phyloP scores from a whole-genome alignment of 2,329 filamentous ascomycete species.

The Scopulariopsis brevicaulis region DNA sequence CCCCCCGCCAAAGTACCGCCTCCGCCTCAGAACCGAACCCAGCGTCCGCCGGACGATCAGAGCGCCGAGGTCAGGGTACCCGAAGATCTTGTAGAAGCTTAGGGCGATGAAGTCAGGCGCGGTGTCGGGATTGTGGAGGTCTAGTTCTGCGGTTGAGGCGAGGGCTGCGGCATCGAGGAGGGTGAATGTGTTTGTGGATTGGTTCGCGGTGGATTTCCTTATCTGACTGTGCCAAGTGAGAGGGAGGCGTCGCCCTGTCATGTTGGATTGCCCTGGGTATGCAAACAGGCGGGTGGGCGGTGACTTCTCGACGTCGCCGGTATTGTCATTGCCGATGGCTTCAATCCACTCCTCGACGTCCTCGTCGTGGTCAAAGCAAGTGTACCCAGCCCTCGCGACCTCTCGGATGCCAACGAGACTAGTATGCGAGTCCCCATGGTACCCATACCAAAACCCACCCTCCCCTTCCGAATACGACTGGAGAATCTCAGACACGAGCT shows the following conservation, averaged over 20 bases:
- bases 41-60: constrained; percentile 69
- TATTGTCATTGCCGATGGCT: not conserved
- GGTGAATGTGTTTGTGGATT: constrained; percentile 38
- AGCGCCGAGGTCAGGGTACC: constrained; percentile 83
- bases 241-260: constrained; percentile 72
- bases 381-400: constrained; percentile 33
- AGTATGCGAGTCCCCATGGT: constrained; percentile 78
- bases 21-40: constrained; percentile 47
- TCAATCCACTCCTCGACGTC: constrained; percentile 56
- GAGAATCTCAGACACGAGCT: constrained; percentile 59
- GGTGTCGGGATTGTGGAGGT: constrained; percentile 47
- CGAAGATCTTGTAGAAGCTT: constrained; percentile 97
- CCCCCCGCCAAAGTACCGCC: constrained; percentile 85
- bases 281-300: constrained; percentile 44
- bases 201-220: constrained; percentile 16
- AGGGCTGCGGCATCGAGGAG: constrained; percentile 77
- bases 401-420: constrained; percentile 75
- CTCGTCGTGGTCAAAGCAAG: constrained; percentile 19
- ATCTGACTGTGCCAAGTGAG: constrained; percentile 51
- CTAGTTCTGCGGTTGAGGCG: constrained; percentile 64
- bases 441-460: constrained; percentile 68
- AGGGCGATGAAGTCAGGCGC: constrained; percentile 79
- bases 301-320: not conserved
- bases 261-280: constrained; percentile 86
- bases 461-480: constrained; percentile 14